A percentile compares a stretch with the other conserved stretches of the same genome.
phyloP scores from a whole-genome alignment of 192 early-diverging fungal genomes.

The Entrophospora sp. region DNA sequence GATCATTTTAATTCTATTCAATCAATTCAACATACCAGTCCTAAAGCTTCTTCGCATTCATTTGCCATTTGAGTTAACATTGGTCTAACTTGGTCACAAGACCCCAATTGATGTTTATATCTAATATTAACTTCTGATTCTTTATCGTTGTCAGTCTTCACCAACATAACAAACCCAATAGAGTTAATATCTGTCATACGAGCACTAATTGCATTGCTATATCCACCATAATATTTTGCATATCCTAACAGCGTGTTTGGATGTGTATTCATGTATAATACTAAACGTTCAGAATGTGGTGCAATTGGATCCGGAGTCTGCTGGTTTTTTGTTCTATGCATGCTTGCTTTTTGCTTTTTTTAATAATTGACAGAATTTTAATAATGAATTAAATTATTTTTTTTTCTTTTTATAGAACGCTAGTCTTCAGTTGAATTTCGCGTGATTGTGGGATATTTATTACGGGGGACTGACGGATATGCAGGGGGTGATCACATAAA shows the following conservation, averaged over 20 bases:
- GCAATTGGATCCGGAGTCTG: slow-evolving; percentile 32
- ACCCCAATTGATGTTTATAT: slow-evolving; percentile 22
- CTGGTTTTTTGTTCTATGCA: no score
- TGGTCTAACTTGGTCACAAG: slow-evolving; percentile 30
- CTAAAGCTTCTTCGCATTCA: slow-evolving; percentile 34
- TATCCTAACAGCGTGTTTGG: slow-evolving; percentile 29
- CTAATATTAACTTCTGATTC: slow-evolving; percentile 17
- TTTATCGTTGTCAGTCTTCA: slow-evolving; percentile 5
- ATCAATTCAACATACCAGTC: slow-evolving; percentile 33
- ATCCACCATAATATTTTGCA: slow-evolving; percentile 28
- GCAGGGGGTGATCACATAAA: no score
- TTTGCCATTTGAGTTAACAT: slow-evolving; percentile 36
- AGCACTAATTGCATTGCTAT: slow-evolving; percentile 24
- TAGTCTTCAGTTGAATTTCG: no score
- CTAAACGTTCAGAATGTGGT: slow-evolving; percentile 22
- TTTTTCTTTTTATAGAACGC: no score
- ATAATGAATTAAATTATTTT: no score
- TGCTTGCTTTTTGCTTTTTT: no score
- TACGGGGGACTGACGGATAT: no score
- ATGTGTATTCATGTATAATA: slow-evolving; percentile 31
- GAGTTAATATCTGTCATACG: slow-evolving; percentile 27
- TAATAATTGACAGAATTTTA: no score
- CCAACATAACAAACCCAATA: slow-evolving; percentile 22
- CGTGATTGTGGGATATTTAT: no score
- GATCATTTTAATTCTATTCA: no score